Percentiles rank a stretch among this genome's conserved stretches.
Conservation (phyloP, 768 basidiomycete genomes). For the Lyophyllum semitale region DNA sequence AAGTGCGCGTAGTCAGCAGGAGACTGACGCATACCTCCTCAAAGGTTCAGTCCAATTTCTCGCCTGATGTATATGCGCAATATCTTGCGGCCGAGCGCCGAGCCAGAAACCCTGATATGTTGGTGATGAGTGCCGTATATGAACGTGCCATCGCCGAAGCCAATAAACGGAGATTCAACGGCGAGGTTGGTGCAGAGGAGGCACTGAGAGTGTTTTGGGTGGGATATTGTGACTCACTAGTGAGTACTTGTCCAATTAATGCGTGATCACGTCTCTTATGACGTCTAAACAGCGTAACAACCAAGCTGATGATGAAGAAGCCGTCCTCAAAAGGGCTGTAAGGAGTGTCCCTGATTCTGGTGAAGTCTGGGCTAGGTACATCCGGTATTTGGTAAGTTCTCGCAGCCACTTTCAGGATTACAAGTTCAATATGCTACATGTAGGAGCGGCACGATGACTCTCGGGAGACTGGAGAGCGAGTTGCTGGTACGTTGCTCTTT, state of each 20-base stretch:
- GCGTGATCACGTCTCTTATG: not conserved
- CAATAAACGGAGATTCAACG: slow-evolving; percentile 55
- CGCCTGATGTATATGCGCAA: slow-evolving; percentile 61
- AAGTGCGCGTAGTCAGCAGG: not conserved
- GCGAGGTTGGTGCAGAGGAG: slow-evolving; percentile 58
- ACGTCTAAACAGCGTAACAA: slow-evolving; percentile 43
- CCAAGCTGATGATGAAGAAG: slow-evolving; percentile 38
- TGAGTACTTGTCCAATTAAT: slow-evolving; percentile 35
- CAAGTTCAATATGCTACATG: not conserved
- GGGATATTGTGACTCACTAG: slow-evolving; percentile 71
- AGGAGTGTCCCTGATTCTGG: slow-evolving; percentile 78
- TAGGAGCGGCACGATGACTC: slow-evolving; percentile 47
- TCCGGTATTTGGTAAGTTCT: slow-evolving; percentile 62
- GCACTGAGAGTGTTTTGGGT: slow-evolving; percentile 69
- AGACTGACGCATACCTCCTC: not conserved
- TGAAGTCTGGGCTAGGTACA: slow-evolving; percentile 77
- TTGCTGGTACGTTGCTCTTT: slow-evolving; percentile 26
- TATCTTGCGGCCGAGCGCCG: slow-evolving; percentile 68
- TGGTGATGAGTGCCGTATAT: slow-evolving; percentile 58
- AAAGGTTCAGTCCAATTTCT: slow-evolving; percentile 38
- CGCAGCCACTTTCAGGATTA: not conserved
- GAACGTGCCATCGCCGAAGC: slow-evolving; percentile 80
- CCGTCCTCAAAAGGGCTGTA: slow-evolving; percentile 55
- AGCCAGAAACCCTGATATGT: slow-evolving; percentile 57
- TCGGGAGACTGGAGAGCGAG: slow-evolving; percentile 29